Evolutionary conservation across 2,329 filamentous ascomycete genomes (phyloP).

Genomic region (Clonostachys rhizophaga): DNA sequence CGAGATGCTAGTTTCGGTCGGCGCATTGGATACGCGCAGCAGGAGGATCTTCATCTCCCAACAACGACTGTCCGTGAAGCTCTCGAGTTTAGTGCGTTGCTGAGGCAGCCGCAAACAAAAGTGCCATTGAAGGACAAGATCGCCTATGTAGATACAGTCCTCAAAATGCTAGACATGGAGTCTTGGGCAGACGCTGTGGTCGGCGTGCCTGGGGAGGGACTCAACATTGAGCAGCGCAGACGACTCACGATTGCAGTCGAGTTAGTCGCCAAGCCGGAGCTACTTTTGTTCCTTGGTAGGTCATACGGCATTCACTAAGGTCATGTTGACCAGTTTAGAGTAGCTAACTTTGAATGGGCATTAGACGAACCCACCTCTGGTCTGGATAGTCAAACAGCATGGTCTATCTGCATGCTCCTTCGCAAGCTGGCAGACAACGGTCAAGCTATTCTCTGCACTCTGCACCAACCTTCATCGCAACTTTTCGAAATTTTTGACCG

Average conservation of each 20-base stretch:
- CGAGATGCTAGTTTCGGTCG: conserved; percentile 62
- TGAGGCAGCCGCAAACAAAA: conserved; percentile 76
- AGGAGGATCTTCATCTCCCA: conserved; percentile 42
- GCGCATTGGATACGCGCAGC: conserved; percentile 65
- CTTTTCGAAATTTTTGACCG: conserved; percentile 88
- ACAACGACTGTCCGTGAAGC: conserved; percentile 64
- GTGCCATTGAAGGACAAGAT: conserved; percentile 74
- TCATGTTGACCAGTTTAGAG: too few species aligned
- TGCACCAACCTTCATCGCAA: conserved; percentile 92
- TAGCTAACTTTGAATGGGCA: too few species aligned
- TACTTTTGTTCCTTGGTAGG: conserved; percentile 70
- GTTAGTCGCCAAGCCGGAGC: conserved; percentile 82
- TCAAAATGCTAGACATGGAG: conserved; percentile 44
- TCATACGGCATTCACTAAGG: too few species aligned
- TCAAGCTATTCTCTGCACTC: conserved; percentile 93
- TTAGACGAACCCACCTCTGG: conserved; percentile 87
- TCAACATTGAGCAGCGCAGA: conserved; percentile 67
- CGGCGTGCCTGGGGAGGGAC: conserved; percentile 50
- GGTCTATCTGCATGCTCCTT: conserved; percentile 83
- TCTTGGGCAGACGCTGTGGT: conserved; percentile 49
- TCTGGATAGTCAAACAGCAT: conserved; percentile 82
- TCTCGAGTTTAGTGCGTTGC: conserved; percentile 76
- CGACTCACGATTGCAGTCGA: conserved; percentile 95
- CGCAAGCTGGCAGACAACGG: conserved; percentile 86
- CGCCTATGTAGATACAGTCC: conserved; percentile 49